Evolutionary conservation across 345 rosid genomes (phyloP), one percentile per base, ranked within the genome.

Genomic region (Citrus trifoliata): DNA sequence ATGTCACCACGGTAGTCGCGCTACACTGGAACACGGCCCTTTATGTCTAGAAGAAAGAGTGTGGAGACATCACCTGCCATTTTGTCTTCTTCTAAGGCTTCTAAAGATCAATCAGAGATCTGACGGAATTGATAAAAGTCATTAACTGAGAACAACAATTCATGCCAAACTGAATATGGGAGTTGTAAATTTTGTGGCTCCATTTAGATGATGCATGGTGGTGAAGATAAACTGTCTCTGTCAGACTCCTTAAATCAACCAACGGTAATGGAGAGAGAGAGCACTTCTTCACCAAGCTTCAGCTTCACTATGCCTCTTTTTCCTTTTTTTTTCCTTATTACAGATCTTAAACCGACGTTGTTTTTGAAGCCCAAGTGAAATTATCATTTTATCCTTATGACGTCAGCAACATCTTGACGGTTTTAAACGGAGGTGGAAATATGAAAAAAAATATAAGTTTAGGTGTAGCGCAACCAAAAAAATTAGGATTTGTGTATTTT

Each of bases 61-160:
- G 98, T 97, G 56, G 99, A 95, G 68, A 87, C 95, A 64, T 97
- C 99, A 73, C 99, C 97, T n/a, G 95, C 90, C 99, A 93, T 93
- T 75, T 53, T 42, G 63, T 75, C 73, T 69, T 53, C 35, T 25
- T 32, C 76, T 55, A 25, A 3, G 56, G 81, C 35, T 72, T 56
- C 70, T 68, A 73, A 74, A 56, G 56, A 82, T 80, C 83, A 73
- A 70, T 82, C 67, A 28, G 53, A 59, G 61, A 77, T 69, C 77
- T 59, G 60, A 66, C 12, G 32, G 71, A 62, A 30, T 27, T 27
- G 79, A 69, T 42, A 66, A 38, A 37, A 59, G 37, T 42, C 59
- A 70, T 40, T 69, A 38, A 72, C 33, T 71, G 78, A 68, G 75
- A 76, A 66, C 55, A 58, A 61, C 19, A 32, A 6, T 61, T 74